Evolutionary conservation across 164 flowering plant genomes (phyloP), one percentile per base, ranked within the genome.

Genomic region (Tinospora cordifolia): DNA sequence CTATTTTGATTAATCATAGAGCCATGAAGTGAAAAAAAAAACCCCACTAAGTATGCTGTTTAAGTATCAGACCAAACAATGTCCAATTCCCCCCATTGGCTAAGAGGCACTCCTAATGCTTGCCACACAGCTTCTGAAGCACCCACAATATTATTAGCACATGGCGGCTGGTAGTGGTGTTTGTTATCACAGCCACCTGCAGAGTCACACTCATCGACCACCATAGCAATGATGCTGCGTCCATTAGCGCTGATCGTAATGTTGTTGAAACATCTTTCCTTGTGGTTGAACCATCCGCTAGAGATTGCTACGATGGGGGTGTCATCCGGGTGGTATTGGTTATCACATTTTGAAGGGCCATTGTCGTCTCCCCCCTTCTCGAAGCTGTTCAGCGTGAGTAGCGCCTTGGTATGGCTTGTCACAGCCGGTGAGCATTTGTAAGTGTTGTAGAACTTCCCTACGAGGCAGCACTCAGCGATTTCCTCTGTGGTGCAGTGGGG

Each of bases 171-270:
- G 63, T 74, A 74, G 38, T 78, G 75, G 46, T 78, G 75, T 4
- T 62, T 68, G 5, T 11, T 39, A 36, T 73, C 79, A 63, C 81
- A 75, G 15, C 79, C 79, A 72, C 39, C 39, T 1, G 75, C 70
- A 3, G 76, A 79, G 63, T 79, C 81, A 46, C 81, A 75, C 74
- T 79, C 81, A 46, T 79, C 79, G 10, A 79, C 77, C 34, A 76
- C 81, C 80, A 51, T 78, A 1, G 80, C 80, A 34, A 5, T 39
- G 3, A 69, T 73, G 9, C 75, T 79, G 19, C 39, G 49, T 34
- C 76, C 76, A 63, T 80, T 77, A 19, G 39, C 78, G 62, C 14
- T 63, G 26, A 79, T 77, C 24, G 47, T 72, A 36, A 81, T 76
- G 67, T 72, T 70, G 3, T 77, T 49, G 22, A 63, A 34, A 58